These are phyloP conservation scores for Geranium brycei DNA, from an alignment of 345 rosid genomes.

Conservation along the genomic window DNA sequence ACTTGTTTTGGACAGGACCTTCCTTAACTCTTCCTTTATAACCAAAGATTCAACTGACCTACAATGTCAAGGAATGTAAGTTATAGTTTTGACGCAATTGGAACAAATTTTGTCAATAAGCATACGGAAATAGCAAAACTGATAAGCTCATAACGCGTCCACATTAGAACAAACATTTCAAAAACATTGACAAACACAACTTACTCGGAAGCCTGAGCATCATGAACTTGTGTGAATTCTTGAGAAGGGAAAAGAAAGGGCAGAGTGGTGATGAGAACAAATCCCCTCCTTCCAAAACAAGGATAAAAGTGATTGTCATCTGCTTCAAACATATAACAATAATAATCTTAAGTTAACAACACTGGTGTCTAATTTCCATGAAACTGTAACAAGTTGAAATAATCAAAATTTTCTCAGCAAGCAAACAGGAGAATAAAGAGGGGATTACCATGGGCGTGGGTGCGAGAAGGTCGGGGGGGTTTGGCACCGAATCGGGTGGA, in stretches of 20 bases:
- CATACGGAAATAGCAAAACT: not conserved
- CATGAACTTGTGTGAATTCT: slow-evolving; percentile 11
- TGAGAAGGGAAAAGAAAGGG: slow-evolving; percentile 33
- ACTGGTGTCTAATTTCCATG: too few species aligned
- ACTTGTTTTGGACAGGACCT: slow-evolving; percentile 67
- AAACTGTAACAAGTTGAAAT: too few species aligned
- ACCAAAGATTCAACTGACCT: slow-evolving; percentile 24
- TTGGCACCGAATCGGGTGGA: too few species aligned
- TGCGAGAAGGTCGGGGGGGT: too few species aligned
- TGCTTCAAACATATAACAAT: not conserved
- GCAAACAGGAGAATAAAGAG: too few species aligned
- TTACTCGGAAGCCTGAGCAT: slow-evolving; percentile 42
- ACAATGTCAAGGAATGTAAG: slow-evolving; percentile 9
- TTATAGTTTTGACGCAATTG: not conserved
- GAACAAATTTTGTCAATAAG: not conserved
- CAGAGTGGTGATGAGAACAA: slow-evolving; percentile 28
- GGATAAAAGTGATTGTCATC: not conserved
- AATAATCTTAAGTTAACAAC: not conserved
- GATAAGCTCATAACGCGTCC: too few species aligned
- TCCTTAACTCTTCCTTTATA: slow-evolving; percentile 47
- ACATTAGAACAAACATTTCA: not conserved
- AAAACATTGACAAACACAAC: slow-evolving; percentile 11
- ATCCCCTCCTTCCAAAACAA: slow-evolving; percentile 27
- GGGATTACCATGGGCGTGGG: too few species aligned
- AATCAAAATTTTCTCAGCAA: too few species aligned